Evolutionary conservation across 2,329 filamentous ascomycete genomes (phyloP).

Genomic region (Helotiales sp.): DNA sequence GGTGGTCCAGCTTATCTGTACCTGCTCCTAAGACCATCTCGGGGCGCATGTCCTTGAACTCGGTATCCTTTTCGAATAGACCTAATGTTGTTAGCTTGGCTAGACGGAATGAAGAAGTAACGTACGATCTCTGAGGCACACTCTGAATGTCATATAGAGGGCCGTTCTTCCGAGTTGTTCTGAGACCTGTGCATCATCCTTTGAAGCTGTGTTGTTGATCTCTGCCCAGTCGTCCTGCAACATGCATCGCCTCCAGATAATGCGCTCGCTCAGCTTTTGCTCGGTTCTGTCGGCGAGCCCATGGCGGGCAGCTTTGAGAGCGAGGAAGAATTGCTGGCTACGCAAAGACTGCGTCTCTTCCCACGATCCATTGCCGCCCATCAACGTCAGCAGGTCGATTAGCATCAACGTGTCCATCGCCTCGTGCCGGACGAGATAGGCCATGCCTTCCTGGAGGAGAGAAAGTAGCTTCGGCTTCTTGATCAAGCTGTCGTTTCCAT

Average conservation of each 20-base stretch:
- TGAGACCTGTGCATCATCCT: conserved; percentile 68
- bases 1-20: conserved; percentile 59
- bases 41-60: conserved; percentile 49
- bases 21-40: conserved; percentile 59
- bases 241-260: conserved; percentile 89
- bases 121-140: conserved; percentile 66
- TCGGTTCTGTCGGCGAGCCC: conserved; percentile 57
- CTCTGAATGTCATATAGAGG: conserved; percentile 65
- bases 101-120: conserved; percentile 24
- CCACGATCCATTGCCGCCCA: conserved; percentile 45
- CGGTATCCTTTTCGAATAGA: conserved; percentile 41
- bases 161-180: conserved; percentile 64
- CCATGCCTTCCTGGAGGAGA: conserved; percentile 70
- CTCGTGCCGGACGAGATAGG: conserved; percentile 68
- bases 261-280: conserved; percentile 52
- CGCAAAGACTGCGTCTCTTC: conserved; percentile 47
- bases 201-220: conserved; percentile 75
- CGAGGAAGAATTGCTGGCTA: conserved; percentile 65
- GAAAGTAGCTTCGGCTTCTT: conserved; percentile 66
- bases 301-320: conserved; percentile 43
- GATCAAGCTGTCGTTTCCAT: conserved; percentile 51
- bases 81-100: conserved; percentile 34
- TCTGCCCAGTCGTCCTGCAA: conserved; percentile 81
- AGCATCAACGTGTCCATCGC: conserved; percentile 65
- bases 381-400: conserved; percentile 79